These are phyloP conservation scores for Boletus patriciae DNA, from an alignment of 768 basidiomycete genomes.

Conservation along the genomic window DNA sequence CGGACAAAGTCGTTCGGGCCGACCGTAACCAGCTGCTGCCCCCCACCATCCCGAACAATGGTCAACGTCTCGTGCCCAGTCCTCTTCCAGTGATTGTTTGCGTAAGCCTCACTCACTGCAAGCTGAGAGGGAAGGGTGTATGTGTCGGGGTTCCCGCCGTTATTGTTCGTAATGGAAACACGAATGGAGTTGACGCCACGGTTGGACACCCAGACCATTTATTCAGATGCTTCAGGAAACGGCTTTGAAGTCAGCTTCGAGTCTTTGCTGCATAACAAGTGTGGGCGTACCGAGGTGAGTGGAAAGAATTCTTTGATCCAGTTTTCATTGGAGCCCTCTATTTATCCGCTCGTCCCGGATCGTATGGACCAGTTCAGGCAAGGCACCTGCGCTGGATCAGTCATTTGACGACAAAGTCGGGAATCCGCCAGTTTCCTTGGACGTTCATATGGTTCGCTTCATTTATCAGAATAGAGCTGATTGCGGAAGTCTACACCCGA, in stretches of 20 bases:
- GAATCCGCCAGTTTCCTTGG: not conserved
- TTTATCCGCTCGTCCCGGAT: not conserved
- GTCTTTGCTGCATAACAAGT: not conserved
- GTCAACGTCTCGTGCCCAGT: slow-evolving; percentile 10
- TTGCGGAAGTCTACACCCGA: not conserved
- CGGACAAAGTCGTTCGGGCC: slow-evolving; percentile 16
- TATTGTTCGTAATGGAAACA: slow-evolving; percentile 9
- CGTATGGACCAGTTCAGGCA: not conserved
- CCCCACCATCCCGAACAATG: slow-evolving; percentile 6
- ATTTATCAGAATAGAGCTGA: not conserved
- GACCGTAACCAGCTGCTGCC: slow-evolving; percentile 8
- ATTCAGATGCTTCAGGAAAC: not conserved
- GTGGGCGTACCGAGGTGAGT: not conserved
- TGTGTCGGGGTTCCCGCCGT: not conserved
- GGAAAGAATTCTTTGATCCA: not conserved
- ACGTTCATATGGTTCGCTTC: not conserved
- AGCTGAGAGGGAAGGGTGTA: too few species aligned
- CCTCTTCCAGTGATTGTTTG: slow-evolving; percentile 11
- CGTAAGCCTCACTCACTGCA: not conserved
- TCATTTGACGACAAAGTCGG: not conserved
- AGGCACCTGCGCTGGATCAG: not conserved
- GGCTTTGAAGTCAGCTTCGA: not conserved
- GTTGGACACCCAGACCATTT: slow-evolving; percentile 24
- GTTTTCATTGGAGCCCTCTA: not conserved
- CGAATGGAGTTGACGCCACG: not conserved